phyloP scores from a whole-genome alignment of 768 basidiomycete species.

The Coprinopsis cinerea region DNA sequence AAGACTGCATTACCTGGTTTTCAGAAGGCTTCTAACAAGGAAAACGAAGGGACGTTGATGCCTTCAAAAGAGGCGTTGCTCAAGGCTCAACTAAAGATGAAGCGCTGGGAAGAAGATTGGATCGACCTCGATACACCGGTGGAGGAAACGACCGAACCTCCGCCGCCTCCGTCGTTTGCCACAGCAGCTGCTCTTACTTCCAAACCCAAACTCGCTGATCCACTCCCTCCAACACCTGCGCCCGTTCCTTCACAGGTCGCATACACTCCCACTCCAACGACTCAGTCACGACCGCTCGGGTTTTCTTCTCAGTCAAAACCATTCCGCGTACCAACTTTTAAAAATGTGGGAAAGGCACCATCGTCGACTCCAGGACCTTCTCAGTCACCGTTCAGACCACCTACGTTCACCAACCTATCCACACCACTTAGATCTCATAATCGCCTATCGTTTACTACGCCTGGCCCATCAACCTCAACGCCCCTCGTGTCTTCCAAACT shows the following conservation, averaged over 20 bases:
- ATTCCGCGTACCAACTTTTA: conserved; percentile 7
- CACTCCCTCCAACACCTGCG: neutral
- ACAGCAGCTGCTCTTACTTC: neutral
- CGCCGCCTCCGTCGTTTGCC: neutral
- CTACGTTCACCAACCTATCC: conserved; percentile 24
- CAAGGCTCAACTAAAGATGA: conserved; percentile 48
- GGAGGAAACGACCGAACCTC: conserved; percentile 10
- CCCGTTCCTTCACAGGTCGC: neutral
- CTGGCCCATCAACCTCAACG: conserved; percentile 2
- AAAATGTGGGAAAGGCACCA: neutral
- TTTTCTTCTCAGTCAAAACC: conserved; percentile 2
- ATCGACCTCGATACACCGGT: conserved; percentile 17
- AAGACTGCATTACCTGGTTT: conserved; percentile 18
- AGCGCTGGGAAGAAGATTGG: conserved; percentile 40
- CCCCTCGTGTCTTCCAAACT: conserved; percentile 5
- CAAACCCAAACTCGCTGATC: neutral
- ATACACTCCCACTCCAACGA: neutral
- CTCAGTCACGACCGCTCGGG: neutral
- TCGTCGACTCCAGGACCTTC: conserved; percentile 17
- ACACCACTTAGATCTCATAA: conserved; percentile 2
- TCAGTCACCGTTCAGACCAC: conserved; percentile 23
- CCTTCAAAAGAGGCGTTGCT: conserved; percentile 53
- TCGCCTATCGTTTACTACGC: conserved; percentile 8
- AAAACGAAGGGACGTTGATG: conserved; percentile 25
- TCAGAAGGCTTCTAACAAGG: conserved; percentile 24